Base-by-base conservation (phyloP, 768 basidiomycete species). In the Boletus speciosus region DNA sequence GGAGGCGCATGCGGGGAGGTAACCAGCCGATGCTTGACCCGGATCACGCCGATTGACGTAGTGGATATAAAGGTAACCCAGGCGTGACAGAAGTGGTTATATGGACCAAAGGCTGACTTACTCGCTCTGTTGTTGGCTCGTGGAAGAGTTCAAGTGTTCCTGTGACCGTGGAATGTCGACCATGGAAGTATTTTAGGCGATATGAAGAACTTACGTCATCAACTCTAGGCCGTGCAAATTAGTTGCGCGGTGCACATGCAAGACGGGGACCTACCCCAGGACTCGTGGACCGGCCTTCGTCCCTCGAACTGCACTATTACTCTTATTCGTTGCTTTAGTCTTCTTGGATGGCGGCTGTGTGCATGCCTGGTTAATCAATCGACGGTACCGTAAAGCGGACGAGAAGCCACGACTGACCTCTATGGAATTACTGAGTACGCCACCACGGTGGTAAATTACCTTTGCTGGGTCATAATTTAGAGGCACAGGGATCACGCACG, bases 1-100 rank as follows among this genome's bases (percentile, higher is more conserved):
- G 78, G 67, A 85, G 72, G 70, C 67, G 77, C 86, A 89, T 88
- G 79, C 55, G 63, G 65, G 70, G 59, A 67, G 56, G 68, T 68
- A 59, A 68, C 61, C 54, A 60, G 65, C 56, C n/a, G 49, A 47
- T 61, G 52, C 58, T 57, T 53, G 61, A 55, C 47, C 59, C 62
- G 40, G 59, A 63, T 66, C 59, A 62, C 67, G 56, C 27, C 57
- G 50, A 52, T 55, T 43, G 61, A 44, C 23, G 57, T 51, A 32
- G 53, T 49, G 38, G 52, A 58, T 49, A 40, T 31, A 55, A 50
- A 61, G 40, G 46, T 25, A 45, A 57, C 52, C 43, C 48, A 56
- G 50, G 32, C 43, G 60, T 51, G 46, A 57, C 29, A 29, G 52
- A 43, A 32, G 53, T 58, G 36, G 47, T 38, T 53, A 56, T 54